Conservation (phyloP, 371 early-diverging fungal genomes). For the Basidiobolus meristosporus region DNA sequence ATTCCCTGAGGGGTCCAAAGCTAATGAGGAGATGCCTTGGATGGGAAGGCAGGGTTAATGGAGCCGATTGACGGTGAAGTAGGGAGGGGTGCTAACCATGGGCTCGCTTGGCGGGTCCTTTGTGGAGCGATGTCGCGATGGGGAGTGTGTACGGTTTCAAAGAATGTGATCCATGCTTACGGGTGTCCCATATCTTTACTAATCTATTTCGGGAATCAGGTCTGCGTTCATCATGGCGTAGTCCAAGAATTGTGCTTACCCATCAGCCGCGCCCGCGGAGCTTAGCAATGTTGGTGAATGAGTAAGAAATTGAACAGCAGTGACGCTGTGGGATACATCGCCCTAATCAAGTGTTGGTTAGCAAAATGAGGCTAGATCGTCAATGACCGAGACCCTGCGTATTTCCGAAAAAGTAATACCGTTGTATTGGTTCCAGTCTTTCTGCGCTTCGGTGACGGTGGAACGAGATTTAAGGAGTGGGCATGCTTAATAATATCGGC, state of each 20-base stretch:
- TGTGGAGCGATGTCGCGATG: slow-evolving; percentile 9
- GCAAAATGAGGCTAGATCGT: no score
- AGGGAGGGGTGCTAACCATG: slow-evolving; percentile 12
- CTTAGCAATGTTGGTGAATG: slow-evolving; percentile 15
- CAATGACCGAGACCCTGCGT: no score
- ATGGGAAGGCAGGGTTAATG: slow-evolving; percentile 2
- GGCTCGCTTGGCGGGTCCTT: slow-evolving; percentile 11
- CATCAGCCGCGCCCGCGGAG: slow-evolving; percentile 35
- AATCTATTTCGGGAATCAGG: slow-evolving; percentile 5
- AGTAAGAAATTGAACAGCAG: slow-evolving; percentile 22
- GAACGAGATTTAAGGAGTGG: no score
- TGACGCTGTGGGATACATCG: slow-evolving; percentile 16
- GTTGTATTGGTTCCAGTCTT: no score
- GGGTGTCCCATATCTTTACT: slow-evolving; percentile 17
- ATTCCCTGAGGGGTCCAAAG: slow-evolving; percentile 3
- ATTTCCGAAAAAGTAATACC: no score
- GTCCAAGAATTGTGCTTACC: slow-evolving; percentile 12
- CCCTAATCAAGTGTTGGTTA: slow-evolving; percentile 7
- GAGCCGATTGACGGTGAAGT: slow-evolving; percentile 7
- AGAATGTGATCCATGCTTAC: slow-evolving; percentile 11
- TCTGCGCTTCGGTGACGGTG: no score
- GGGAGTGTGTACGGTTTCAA: slow-evolving; percentile 8
- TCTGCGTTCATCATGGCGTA: neutral
- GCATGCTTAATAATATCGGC: no score
- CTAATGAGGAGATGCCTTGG: slow-evolving; percentile 3